phyloP scores from a whole-genome alignment of 176 grass and related monocot genomes.

The Oryza glumipatula region DNA sequence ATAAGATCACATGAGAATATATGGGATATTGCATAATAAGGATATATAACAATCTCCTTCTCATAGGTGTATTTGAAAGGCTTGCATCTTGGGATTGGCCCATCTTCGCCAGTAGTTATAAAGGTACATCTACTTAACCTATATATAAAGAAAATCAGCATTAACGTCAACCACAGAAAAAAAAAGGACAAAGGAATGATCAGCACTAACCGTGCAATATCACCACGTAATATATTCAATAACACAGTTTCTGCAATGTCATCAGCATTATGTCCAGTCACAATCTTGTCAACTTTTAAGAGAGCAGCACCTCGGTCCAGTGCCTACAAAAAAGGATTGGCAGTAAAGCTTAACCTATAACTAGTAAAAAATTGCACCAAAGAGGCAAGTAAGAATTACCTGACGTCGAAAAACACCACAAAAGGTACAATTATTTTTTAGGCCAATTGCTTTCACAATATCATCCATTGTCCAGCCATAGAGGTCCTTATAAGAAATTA shows the following conservation, averaged over 20 bases:
- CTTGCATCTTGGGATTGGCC: conserved; percentile 98
- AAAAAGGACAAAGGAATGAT: conserved; percentile 19
- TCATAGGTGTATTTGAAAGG: conserved; percentile 98
- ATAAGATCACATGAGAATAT: not conserved
- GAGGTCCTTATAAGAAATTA: conserved; percentile 95
- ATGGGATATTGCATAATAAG: conserved; percentile 48
- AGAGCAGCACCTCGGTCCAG: conserved; percentile 94
- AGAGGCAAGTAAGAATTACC: conserved; percentile 53
- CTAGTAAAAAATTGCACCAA: conserved; percentile 3
- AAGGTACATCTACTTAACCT: conserved; percentile 97
- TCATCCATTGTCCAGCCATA: conserved; percentile 99
- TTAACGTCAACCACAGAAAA: conserved; percentile 8
- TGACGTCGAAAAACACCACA: conserved; percentile 95
- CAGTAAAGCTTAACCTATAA: conserved; percentile 8
- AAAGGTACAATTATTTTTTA: conserved; percentile 97
- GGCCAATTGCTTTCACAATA: conserved; percentile 91
- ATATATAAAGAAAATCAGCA: conserved; percentile 54
- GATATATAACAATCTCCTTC: conserved; percentile 99
- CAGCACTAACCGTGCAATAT: conserved; percentile 83
- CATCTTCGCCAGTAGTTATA: conserved; percentile 98
- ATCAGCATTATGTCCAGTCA: conserved; percentile 98
- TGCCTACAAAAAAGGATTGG: conserved; percentile 42
- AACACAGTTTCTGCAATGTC: conserved; percentile 98
- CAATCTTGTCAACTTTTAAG: conserved; percentile 88
- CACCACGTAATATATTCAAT: conserved; percentile 95